Conservation (phyloP, 2,329 filamentous ascomycete species). For the Calycina herbarum region DNA sequence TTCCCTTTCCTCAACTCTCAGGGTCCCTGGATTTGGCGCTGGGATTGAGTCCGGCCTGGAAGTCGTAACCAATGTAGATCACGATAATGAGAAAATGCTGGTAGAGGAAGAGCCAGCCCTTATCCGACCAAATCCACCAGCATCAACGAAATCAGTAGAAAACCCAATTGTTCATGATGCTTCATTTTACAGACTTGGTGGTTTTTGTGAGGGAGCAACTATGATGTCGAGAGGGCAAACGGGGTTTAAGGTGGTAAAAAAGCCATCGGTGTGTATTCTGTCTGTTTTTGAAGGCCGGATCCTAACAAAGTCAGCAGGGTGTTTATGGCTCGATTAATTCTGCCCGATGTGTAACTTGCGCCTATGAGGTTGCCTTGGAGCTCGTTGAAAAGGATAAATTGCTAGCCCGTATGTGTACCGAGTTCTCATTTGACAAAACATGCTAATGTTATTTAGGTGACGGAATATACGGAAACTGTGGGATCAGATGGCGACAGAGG, state of each 20-base stretch:
- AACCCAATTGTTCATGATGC: conserved; percentile 33
- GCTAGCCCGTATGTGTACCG: conserved; percentile 25
- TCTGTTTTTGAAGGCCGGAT: background rate
- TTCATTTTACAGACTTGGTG: conserved; percentile 36
- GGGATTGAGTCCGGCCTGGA: conserved; percentile 33
- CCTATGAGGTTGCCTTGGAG: conserved; percentile 36
- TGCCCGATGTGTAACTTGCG: conserved; percentile 35
- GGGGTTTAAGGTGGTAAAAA: conserved; percentile 35
- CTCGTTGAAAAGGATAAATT: conserved; percentile 35
- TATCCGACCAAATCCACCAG: conserved; percentile 21
- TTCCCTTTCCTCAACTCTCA: conserved; percentile 23
- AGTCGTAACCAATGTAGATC: conserved; percentile 25
- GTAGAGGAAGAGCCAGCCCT: conserved; percentile 8
- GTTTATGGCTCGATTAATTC: conserved; percentile 33
- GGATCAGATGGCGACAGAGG: conserved; percentile 34
- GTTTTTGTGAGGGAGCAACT: conserved; percentile 37
- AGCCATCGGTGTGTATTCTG: conserved; percentile 31
- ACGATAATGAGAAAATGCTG: conserved; percentile 23
- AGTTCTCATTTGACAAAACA: background rate
- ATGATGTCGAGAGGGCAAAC: conserved; percentile 32
- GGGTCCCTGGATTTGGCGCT: conserved; percentile 26
- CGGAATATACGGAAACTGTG: conserved; percentile 35
- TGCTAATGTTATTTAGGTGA: conserved; percentile 22
- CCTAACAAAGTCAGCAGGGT: conserved; percentile 29
- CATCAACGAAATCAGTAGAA: conserved; percentile 32